phyloP scores from a whole-genome alignment of 78 protist genomes.

The Monocercomonoides exilis region DNA sequence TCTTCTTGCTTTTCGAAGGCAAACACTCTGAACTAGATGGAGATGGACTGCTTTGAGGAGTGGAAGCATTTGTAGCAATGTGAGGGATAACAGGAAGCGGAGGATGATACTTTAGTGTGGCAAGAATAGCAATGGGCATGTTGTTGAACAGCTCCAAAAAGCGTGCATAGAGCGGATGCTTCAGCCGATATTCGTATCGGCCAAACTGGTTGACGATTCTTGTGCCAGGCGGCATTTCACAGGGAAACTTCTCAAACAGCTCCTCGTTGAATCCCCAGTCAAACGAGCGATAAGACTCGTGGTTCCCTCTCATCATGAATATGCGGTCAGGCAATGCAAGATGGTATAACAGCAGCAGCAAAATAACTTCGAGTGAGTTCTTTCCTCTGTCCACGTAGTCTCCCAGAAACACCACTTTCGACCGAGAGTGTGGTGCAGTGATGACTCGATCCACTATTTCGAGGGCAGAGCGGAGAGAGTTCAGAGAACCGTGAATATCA shows the following conservation, averaged over 20 bases:
- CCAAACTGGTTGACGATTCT: neutral
- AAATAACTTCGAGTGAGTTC: neutral
- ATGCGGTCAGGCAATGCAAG: neutral
- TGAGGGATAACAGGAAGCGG: neutral
- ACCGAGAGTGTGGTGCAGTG: neutral
- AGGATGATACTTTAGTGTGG: neutral
- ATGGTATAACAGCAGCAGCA: neutral
- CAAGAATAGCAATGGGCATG: neutral
- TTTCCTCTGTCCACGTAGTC: slow-evolving; percentile 33
- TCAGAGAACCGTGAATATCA: neutral
- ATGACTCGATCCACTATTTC: neutral
- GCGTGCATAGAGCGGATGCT: slow-evolving; percentile 4
- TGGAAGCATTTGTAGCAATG: too few species aligned
- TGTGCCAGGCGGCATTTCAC: neutral
- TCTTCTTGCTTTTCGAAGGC: too few species aligned
- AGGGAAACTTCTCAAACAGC: neutral
- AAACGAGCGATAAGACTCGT: slow-evolving; percentile 17
- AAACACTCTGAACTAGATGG: too few species aligned
- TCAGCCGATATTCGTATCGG: neutral
- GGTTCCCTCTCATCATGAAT: slow-evolving; percentile 27
- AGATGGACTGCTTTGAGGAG: too few species aligned
- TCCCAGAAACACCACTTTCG: slow-evolving; percentile 22
- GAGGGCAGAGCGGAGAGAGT: neutral
- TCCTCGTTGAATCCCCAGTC: neutral
- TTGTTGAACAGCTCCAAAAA: neutral